Evolutionary conservation across 768 basidiomycete genomes (phyloP).

Genomic region (Tricholoma matsutake): DNA sequence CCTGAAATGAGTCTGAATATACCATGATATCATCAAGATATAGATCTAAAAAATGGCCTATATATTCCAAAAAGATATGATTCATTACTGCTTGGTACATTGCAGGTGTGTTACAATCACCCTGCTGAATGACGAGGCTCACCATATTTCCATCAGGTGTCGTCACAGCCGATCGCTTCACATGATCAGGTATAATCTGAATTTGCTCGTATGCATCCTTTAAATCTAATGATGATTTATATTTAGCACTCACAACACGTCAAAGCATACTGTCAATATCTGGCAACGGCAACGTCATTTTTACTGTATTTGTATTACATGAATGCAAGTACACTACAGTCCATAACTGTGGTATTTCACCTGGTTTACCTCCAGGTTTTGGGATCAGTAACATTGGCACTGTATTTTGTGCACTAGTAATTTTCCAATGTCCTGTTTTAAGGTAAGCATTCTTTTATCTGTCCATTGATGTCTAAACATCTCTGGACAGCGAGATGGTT

Average conservation of each 20-base stretch:
- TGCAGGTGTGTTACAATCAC: constrained; percentile 1
- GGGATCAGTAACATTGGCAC: neutral
- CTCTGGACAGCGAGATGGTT: constrained; percentile 12
- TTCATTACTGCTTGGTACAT: constrained; percentile 8
- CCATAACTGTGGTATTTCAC: constrained; percentile 23
- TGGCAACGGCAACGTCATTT: no score
- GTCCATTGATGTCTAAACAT: constrained; percentile 4
- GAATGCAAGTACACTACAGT: no score
- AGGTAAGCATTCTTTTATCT: constrained; percentile 10
- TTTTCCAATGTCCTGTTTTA: constrained; percentile 8
- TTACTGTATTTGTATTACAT: no score
- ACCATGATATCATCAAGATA: constrained; percentile 5
- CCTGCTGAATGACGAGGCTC: neutral
- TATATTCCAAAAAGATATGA: neutral
- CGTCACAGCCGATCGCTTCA: neutral
- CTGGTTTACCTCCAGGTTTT: no score
- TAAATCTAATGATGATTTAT: constrained; percentile 29
- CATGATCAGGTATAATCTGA: neutral
- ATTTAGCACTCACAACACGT: constrained; percentile 17
- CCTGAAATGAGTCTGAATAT: no score
- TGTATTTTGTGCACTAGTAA: constrained; percentile 2
- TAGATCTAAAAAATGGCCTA: neutral
- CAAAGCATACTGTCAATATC: no score
- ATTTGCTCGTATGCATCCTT: constrained; percentile 40
- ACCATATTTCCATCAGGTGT: no score